These are phyloP conservation scores for Fusarium torreyae DNA, from an alignment of 2,329 filamentous ascomycete species.

Conservation along the genomic window DNA sequence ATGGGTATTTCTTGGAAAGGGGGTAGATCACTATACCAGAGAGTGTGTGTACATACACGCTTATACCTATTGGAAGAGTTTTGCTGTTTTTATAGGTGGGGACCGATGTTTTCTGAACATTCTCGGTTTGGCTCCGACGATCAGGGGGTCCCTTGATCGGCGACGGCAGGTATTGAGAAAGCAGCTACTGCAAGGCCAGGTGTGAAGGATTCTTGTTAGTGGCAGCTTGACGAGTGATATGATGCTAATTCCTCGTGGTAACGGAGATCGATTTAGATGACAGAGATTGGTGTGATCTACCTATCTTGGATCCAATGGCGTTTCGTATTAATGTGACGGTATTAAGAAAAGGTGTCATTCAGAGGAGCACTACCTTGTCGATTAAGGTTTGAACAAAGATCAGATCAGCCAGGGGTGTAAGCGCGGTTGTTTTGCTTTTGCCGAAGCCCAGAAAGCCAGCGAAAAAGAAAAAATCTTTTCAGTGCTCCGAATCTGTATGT, in stretches of 20 bases:
- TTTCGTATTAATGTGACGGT: not conserved
- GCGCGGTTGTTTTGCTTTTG: constrained; percentile 31
- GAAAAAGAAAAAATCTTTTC: constrained; percentile 7
- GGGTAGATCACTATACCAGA: constrained; percentile 25
- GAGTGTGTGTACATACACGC: constrained; percentile 2
- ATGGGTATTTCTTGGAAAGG: constrained; percentile 15
- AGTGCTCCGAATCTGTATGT: constrained; percentile 11
- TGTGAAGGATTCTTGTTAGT: constrained; percentile 17
- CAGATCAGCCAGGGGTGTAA: constrained; percentile 42
- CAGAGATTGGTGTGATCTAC: constrained; percentile 9
- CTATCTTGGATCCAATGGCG: constrained; percentile 9
- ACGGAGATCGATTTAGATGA: constrained; percentile 8
- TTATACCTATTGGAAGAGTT: constrained; percentile 3
- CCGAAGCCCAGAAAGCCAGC: constrained; percentile 18
- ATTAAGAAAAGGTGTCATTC: constrained; percentile 2
- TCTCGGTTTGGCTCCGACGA: constrained; percentile 39
- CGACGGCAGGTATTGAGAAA: constrained; percentile 36
- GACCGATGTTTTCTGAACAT: constrained; percentile 15
- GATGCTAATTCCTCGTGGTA: constrained; percentile 12
- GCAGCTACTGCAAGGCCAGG: constrained; percentile 32
- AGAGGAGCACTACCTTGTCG: constrained; percentile 22
- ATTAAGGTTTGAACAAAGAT: constrained; percentile 44
- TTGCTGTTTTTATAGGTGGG: constrained; percentile 26
- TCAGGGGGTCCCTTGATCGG: constrained; percentile 35
- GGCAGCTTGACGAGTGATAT: constrained; percentile 8